phyloP scores from a whole-genome alignment of 345 rosid species.

The Excoecaria cochinchinensis region DNA sequence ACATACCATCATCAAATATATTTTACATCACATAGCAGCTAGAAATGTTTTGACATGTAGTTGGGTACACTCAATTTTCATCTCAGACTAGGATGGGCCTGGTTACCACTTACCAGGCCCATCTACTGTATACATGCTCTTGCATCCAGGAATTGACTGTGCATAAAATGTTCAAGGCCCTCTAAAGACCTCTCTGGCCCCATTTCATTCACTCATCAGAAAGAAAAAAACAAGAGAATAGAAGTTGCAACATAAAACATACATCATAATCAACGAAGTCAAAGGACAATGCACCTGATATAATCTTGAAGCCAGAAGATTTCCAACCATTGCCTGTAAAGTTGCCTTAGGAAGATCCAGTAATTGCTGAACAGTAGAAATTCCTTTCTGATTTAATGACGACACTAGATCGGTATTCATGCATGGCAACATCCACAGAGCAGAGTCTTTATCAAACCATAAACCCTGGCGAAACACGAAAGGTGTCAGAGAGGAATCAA shows the following conservation, averaged over 20 bases:
- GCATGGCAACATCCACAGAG: slow-evolving; percentile 88
- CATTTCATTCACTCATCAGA: neutral
- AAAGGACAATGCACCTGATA: slow-evolving; percentile 50
- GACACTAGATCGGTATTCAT: slow-evolving; percentile 65
- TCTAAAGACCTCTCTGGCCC: neutral
- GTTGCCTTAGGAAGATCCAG: slow-evolving; percentile 59
- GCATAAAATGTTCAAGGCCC: neutral
- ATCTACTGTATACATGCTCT: neutral
- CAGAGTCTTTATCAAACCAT: slow-evolving; percentile 78
- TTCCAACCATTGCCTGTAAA: slow-evolving; percentile 58
- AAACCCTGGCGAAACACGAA: slow-evolving; percentile 50
- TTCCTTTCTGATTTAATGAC: slow-evolving; percentile 49
- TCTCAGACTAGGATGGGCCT: neutral
- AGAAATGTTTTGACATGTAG: neutral
- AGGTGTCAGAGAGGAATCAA: neutral
- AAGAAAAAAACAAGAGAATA: neutral
- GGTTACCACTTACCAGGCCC: neutral
- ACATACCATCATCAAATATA: neutral
- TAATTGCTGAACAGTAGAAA: slow-evolving; percentile 65
- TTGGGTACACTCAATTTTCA: neutral
- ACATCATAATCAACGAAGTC: neutral
- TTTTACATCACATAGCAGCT: neutral
- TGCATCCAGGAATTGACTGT: neutral
- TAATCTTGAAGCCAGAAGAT: slow-evolving; percentile 49
- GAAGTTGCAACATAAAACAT: neutral